Conservation (phyloP, 1,284 basidiomycete species). For the Kalmanozyma brasiliensis region DNA sequence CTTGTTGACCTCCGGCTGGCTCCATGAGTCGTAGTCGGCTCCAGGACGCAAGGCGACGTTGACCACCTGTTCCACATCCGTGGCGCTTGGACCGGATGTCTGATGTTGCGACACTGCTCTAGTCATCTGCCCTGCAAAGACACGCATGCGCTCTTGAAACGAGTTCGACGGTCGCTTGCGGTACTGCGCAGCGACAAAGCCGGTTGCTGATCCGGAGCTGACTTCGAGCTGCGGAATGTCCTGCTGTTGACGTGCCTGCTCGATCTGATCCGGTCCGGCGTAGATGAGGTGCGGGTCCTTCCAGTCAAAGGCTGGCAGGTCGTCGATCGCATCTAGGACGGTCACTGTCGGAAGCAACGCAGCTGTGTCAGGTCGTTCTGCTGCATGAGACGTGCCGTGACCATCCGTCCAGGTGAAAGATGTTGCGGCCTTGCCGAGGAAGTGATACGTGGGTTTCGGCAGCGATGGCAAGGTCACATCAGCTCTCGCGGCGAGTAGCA, state of each 20-base stretch:
- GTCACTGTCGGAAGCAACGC: slow-evolving; percentile 22
- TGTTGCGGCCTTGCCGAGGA: slow-evolving; percentile 8
- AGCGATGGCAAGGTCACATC: slow-evolving; percentile 16
- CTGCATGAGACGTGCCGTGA: not conserved
- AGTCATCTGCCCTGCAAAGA: not conserved
- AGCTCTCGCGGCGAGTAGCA: slow-evolving; percentile 19
- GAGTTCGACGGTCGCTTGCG: slow-evolving; percentile 8
- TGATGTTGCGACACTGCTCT: slow-evolving; percentile 22
- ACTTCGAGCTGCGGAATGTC: slow-evolving; percentile 27
- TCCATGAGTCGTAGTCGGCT: slow-evolving; percentile 27
- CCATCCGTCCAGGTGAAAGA: slow-evolving; percentile 24
- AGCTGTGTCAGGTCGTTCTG: not conserved
- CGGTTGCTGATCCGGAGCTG: not conserved
- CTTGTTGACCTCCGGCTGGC: slow-evolving; percentile 18
- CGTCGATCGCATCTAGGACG: slow-evolving; percentile 18
- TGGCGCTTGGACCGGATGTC: slow-evolving; percentile 5
- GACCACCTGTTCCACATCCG: slow-evolving; percentile 28
- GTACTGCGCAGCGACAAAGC: slow-evolving; percentile 1
- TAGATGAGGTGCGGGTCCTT: slow-evolving; percentile 35
- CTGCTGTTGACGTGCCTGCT: slow-evolving; percentile 1
- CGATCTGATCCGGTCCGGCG: slow-evolving; percentile 13
- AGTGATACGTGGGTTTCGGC: slow-evolving; percentile 27
- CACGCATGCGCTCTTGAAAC: slow-evolving; percentile 37
- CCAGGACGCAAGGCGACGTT: slow-evolving; percentile 32
- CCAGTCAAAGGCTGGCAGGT: slow-evolving; percentile 41